Percentiles rank a stretch among this genome's conserved stretches.
Evolutionary conservation across 495 filamentous ascomycete species (phyloP).

Genomic region (Podospora didyma): DNA sequence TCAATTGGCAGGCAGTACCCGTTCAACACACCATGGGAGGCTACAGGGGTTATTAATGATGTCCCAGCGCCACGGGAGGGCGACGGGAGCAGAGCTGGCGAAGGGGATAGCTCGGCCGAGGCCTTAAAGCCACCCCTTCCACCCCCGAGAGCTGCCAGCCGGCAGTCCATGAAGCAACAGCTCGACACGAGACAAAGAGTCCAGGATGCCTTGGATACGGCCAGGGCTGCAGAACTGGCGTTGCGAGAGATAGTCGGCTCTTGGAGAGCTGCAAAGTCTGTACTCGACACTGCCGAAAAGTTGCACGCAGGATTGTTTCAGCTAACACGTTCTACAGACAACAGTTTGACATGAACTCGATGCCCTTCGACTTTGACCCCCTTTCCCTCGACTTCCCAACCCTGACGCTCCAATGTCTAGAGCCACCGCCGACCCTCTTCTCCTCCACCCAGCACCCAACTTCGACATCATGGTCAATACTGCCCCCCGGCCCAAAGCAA

Average conservation of each 20-base stretch:
- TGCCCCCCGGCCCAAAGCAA: conserved; percentile 65
- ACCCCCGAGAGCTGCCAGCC: conserved; percentile 39
- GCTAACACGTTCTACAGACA: conserved; percentile 31
- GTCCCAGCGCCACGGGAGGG: conserved; percentile 45
- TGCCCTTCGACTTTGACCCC: conserved; percentile 79
- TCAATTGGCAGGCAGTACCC: conserved; percentile 54
- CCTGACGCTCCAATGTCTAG: conserved; percentile 74
- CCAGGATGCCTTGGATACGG: conserved; percentile 64
- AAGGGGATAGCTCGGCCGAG: conserved; percentile 24
- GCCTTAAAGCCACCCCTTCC: conserved; percentile 18
- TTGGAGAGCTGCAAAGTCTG: conserved; percentile 76
- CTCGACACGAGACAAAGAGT: conserved; percentile 53
- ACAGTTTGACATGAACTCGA: conserved; percentile 41
- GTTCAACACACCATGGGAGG: conserved; percentile 60
- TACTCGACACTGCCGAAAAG: conserved; percentile 16
- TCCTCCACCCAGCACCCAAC: conserved; percentile 65
- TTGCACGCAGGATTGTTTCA: conserved; percentile 1
- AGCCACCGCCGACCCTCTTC: conserved; percentile 72
- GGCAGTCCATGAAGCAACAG: conserved; percentile 52
- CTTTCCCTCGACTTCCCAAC: conserved; percentile 76
- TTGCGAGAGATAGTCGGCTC: conserved; percentile 75
- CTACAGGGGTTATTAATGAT: conserved; percentile 78
- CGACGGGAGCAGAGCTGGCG: conserved; percentile 24
- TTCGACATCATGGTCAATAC: conserved; percentile 67
- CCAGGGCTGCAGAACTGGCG: conserved; percentile 77